A percentile compares a stretch with the other conserved stretches of the same genome.
phyloP scores from a whole-genome alignment of 2,329 filamentous ascomycete genomes.

The Colletotrichum sp. region DNA sequence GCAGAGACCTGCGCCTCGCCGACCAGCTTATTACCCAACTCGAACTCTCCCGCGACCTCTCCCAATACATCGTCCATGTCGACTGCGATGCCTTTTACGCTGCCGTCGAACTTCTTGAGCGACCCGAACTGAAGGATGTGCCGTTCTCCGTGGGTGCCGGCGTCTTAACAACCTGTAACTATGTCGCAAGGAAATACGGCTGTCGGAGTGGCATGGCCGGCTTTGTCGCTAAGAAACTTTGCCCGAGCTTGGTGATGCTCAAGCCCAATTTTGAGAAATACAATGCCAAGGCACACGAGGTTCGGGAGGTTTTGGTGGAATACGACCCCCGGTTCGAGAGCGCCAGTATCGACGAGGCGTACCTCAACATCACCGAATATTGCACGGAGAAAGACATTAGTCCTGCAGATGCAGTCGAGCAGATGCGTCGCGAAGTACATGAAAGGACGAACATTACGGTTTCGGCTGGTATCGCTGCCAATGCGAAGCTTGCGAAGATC shows the following conservation, averaged over 20 bases:
- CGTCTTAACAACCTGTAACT: conserved; percentile 77
- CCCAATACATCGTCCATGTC: conserved; percentile 86
- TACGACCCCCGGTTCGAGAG: conserved; percentile 94
- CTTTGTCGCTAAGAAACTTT: conserved; percentile 94
- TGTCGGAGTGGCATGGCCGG: conserved; percentile 95
- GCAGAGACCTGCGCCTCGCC: conserved; percentile 73
- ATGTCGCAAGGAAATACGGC: conserved; percentile 86
- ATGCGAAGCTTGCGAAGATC: conserved; percentile 93
- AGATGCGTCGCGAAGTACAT: conserved; percentile 79
- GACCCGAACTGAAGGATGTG: conserved; percentile 82
- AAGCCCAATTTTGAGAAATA: conserved; percentile 93
- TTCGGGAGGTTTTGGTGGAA: conserved; percentile 79
- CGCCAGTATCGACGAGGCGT: conserved; percentile 95
- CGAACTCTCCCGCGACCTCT: conserved; percentile 79
- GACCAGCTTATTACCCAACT: conserved; percentile 83
- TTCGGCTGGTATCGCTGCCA: conserved; percentile 92
- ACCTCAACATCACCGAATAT: conserved; percentile 91
- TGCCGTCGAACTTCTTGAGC: conserved; percentile 84
- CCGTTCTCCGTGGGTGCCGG: conserved; percentile 88
- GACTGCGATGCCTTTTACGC: conserved; percentile 99
- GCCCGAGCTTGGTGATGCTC: conserved; percentile 81
- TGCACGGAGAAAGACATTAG: conserved; percentile 71
- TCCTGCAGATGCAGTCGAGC: conserved; percentile 75
- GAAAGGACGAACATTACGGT: conserved; percentile 83
- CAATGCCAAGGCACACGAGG: conserved; percentile 84